Evolutionary conservation across 441 rosid genomes (phyloP).

Genomic region (Croton laevigatus): DNA sequence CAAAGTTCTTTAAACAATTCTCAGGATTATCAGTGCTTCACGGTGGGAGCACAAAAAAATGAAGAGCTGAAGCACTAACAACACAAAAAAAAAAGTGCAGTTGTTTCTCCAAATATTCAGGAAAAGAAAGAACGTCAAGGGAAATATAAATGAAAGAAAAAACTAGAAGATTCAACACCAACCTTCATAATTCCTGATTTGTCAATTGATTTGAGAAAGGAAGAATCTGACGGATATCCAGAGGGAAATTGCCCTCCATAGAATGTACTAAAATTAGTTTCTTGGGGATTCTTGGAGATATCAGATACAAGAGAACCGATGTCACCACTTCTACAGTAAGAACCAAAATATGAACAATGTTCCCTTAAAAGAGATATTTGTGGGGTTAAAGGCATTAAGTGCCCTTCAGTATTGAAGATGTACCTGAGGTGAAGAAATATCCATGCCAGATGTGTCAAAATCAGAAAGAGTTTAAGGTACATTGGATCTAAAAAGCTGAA

Average conservation of each 20-base stretch:
- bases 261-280: constrained; percentile 38
- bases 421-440: constrained; percentile 45
- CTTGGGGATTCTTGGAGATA: constrained; percentile 34
- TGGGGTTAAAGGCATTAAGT: constrained; percentile 80
- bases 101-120: not conserved
- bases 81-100: not conserved
- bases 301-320: constrained; percentile 35
- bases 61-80: not conserved
- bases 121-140: not conserved
- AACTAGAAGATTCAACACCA: constrained; percentile 16
- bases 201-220: constrained; percentile 46
- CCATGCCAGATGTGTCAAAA: not conserved
- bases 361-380: constrained; percentile 82
- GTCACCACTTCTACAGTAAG: constrained; percentile 58
- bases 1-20: not conserved
- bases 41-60: not conserved
- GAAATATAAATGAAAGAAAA: not conserved
- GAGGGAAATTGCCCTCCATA: constrained; percentile 32
- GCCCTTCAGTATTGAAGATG: constrained; percentile 92
- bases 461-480: constrained; percentile 11
- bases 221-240: constrained; percentile 29
- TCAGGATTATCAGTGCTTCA: not conserved
- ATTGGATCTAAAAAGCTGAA: constrained; percentile 12
- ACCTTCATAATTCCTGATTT: constrained; percentile 79
- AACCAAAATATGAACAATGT: constrained; percentile 85